Evolutionary conservation across 1,284 basidiomycete genomes (phyloP).

Genomic region (Schizophyllum amplum): DNA sequence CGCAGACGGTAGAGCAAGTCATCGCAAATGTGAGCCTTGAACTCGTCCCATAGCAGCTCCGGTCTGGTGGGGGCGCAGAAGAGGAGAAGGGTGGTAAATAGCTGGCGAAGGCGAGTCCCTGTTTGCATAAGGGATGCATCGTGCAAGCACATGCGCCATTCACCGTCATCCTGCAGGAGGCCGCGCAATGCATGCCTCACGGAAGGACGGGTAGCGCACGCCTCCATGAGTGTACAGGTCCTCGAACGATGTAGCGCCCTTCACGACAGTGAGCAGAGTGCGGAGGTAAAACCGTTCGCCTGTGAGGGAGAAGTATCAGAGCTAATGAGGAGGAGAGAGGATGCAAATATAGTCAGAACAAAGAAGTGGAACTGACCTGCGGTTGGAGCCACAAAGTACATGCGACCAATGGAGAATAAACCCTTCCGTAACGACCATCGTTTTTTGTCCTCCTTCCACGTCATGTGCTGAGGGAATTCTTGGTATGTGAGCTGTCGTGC

Average conservation of each 20-base stretch:
- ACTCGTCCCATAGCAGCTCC: slow-evolving; percentile 26
- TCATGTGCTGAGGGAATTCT: slow-evolving; percentile 28
- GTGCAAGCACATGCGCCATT: slow-evolving; percentile 31
- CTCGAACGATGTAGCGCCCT: slow-evolving; percentile 26
- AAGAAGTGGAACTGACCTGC: background rate
- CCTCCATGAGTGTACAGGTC: slow-evolving; percentile 23
- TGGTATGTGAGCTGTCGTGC: slow-evolving; percentile 28
- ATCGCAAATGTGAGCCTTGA: slow-evolving; percentile 29
- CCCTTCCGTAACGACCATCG: slow-evolving; percentile 4
- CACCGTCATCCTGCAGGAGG: slow-evolving; percentile 34
- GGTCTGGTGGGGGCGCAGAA: slow-evolving; percentile 25
- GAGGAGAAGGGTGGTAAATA: slow-evolving; percentile 33
- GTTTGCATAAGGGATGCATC: slow-evolving; percentile 34
- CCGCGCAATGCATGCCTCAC: slow-evolving; percentile 32
- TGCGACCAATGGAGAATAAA: slow-evolving; percentile 1
- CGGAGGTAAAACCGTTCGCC: slow-evolving; percentile 31
- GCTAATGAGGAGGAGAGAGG: no score
- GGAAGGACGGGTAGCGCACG: slow-evolving; percentile 18
- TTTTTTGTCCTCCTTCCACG: slow-evolving; percentile 8
- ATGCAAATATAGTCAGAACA: background rate
- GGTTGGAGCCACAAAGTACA: slow-evolving; percentile 1
- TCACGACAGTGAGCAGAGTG: slow-evolving; percentile 26
- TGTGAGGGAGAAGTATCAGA: background rate
- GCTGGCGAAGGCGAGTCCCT: slow-evolving; percentile 25
- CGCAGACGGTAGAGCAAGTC: slow-evolving; percentile 21